Evolutionary conservation across 305 asterid genomes (phyloP), one percentile per base, ranked within the genome.

Genomic region (Fraxinus sp.): DNA sequence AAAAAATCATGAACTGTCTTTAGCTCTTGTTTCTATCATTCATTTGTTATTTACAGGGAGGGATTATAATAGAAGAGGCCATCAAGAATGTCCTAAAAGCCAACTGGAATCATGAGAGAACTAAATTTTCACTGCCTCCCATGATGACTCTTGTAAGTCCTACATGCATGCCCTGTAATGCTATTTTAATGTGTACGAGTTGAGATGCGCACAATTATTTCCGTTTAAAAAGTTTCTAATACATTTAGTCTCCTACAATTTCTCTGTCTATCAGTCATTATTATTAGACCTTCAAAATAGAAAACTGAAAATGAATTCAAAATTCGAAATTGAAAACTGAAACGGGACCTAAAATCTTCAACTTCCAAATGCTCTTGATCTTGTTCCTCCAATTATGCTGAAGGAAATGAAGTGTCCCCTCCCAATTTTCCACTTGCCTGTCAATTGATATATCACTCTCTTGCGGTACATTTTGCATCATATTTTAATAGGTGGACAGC

Each of bases 61-160:
- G 86, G 79, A 77, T 83, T 68, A 86, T 95, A 30, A 75, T 92
- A 66, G 93, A 91, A 86, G 97, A 88, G 85, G 93, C 87, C 85
- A 93, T 94, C 20, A 86, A 88, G 30, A 89, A 89, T 75, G 97
- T 94, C 86, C 89, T 96, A 75, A 91, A 91, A 80, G 92, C 96
- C 79, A 88, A 91, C 64, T 96, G 99, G 99, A 94, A 94, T 90
- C 98, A 96, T 78, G 95, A 93, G 89, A 90, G 96, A 91, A 92
- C 93, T 62, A 92, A 89, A 80, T 93, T 96, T 86, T 89, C 92
- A 7, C 89, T 96, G 90, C 99, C 98, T 80, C 99, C 99, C 30
- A 81, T 91, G 91, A 92, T 94, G 98, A 88, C 97, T 75, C 92
- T 96, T 39, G 98, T 96, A 90, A 91, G 98, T 92, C 64, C 20